Conservation (phyloP, 2,329 filamentous ascomycete genomes). For the Hypoxylon sp. region DNA sequence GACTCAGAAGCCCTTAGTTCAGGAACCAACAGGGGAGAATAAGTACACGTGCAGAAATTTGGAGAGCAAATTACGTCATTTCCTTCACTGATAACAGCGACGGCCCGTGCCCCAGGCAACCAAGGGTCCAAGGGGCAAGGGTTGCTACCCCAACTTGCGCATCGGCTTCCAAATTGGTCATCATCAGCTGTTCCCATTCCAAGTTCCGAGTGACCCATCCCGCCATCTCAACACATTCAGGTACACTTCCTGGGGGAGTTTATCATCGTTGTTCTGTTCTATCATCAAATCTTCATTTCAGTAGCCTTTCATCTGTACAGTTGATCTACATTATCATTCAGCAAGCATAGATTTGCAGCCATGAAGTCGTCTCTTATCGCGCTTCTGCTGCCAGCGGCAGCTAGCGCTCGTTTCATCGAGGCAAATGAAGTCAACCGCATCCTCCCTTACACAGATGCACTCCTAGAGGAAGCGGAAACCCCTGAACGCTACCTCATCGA, state of each 20-base stretch:
- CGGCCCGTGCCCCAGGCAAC: conserved; percentile 26
- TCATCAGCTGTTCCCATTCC: conserved; percentile 31
- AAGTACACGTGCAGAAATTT: background rate
- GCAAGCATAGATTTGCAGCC: conserved; percentile 21
- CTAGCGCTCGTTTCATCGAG: conserved; percentile 71
- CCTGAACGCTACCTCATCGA: conserved; percentile 81
- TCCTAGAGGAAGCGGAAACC: conserved; percentile 50
- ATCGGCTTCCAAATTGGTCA: conserved; percentile 34
- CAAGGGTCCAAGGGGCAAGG: conserved; percentile 25
- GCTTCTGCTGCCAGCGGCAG: conserved; percentile 66
- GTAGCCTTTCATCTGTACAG: conserved; percentile 12
- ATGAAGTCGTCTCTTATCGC: conserved; percentile 67
- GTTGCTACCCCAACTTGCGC: conserved; percentile 12
- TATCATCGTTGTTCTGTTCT: conserved; percentile 8
- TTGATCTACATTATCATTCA: background rate
- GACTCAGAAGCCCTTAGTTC: no score
- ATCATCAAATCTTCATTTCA: conserved; percentile 10
- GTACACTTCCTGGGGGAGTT: conserved; percentile 6
- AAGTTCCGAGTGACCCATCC: conserved; percentile 27
- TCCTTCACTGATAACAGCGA: conserved; percentile 23
- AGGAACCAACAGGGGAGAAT: no score
- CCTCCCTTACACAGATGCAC: conserved; percentile 62
- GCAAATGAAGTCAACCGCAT: conserved; percentile 65
- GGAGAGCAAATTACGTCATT: conserved; percentile 32
- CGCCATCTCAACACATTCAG: conserved; percentile 6